These are phyloP conservation scores for Hericium alpestre DNA, from an alignment of 768 basidiomycete species.

Conservation along the genomic window DNA sequence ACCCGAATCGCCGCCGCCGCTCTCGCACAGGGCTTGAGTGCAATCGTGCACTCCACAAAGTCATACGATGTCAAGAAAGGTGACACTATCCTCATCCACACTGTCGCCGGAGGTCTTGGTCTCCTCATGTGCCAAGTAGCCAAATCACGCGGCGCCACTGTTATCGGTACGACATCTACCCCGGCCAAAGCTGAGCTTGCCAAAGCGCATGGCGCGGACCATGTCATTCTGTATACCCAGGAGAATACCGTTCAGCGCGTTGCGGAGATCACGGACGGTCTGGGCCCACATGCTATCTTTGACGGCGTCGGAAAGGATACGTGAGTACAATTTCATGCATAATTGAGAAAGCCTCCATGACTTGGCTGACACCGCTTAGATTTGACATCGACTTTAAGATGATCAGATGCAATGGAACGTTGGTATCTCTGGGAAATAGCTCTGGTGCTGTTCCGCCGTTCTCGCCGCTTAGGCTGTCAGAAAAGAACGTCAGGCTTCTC, in stretches of 20 bases:
- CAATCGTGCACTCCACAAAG: constrained; percentile 69
- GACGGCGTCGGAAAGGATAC: constrained; percentile 97
- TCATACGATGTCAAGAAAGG: constrained; percentile 74
- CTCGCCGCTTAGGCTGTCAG: constrained; percentile 55
- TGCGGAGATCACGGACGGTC: constrained; percentile 63
- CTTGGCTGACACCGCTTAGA: constrained; percentile 23
- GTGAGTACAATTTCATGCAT: constrained; percentile 23
- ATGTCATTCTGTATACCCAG: constrained; percentile 73
- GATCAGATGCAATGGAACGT: constrained; percentile 76
- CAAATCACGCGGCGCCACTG: constrained; percentile 66
- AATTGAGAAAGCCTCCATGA: too few species aligned
- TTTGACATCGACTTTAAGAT: constrained; percentile 77
- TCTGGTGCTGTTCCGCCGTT: constrained; percentile 78
- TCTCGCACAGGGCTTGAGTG: constrained; percentile 72
- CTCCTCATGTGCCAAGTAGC: constrained; percentile 59
- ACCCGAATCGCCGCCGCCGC: constrained; percentile 56
- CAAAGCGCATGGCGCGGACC: constrained; percentile 67
- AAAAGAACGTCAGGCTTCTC: constrained; percentile 73
- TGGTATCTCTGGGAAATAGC: constrained; percentile 87
- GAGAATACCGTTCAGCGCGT: constrained; percentile 70
- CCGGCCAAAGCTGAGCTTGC: constrained; percentile 75
- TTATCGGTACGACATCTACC: constrained; percentile 90
- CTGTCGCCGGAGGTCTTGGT: constrained; percentile 85
- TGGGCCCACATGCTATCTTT: constrained; percentile 78
- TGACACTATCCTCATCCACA: constrained; percentile 78